Base-by-base conservation (phyloP, 441 rosid genomes). In the Corymbia calophylla region DNA sequence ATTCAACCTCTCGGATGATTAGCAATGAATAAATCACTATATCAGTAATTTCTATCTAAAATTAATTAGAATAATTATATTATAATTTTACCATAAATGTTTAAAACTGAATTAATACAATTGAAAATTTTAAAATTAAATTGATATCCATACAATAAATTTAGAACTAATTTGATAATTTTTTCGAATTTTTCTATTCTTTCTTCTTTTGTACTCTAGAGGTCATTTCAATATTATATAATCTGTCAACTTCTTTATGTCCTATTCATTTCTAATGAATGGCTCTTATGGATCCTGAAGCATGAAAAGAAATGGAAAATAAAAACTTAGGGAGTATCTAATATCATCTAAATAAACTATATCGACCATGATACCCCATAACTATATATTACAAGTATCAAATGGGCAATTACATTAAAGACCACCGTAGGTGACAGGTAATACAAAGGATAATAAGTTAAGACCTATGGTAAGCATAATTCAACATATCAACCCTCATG, bases 21-120 rank as follows among this genome's bases (percentile, higher is more conserved):
- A 1, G 0, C 5, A 5, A 23, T 21, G 29, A 56, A 12, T 4
- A 5, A 2, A 10, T 3, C 12, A 56, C 0, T 1, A 56, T 29
- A 6, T 4, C 3, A 23, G 1, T 1, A 56, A 23, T 56, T 23
- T 56, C 13, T 0, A 1, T 1, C 19, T 3, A 55, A 55, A 55
- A 55, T 19, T 55, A 7, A 25, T 8, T 18, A 1, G 7, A 21
- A 9, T 2, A 27, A 23, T 9, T 56, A 56, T 5, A 25, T 58
- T 58, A 58, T 1, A 58, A 58, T 58, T 58, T 58, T 2, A 4
- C 6, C 0, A 0, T 29, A 25, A 25, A 25, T 23, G 0, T 23
- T 58, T 9, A 23, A 2, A 9, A 10, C 6, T 25, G 0, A 58
- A 11, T 25, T 25, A 58, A 10, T 10, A 21, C 21, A 55, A 21